Evolutionary conservation across 2,329 filamentous ascomycete species (phyloP), one percentile per base, ranked within the genome.

Genomic region (Hymenoscyphus fraxineus): DNA sequence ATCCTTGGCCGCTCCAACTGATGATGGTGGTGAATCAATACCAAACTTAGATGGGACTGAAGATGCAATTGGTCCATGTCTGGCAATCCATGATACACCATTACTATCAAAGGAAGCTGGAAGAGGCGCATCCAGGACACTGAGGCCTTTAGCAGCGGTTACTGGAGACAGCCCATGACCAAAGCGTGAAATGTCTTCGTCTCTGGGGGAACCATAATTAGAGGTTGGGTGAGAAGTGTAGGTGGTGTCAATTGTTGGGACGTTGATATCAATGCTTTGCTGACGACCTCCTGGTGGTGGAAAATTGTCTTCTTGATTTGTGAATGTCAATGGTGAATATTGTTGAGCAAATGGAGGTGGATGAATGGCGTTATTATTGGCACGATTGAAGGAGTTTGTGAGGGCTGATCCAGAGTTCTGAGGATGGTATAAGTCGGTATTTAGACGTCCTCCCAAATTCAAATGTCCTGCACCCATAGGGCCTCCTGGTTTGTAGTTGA

Each of bases 41-140:
- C 91, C 91, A 72, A 98, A 97, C 72, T 94, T 92, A 60, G 92
- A 91, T 10, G 95, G 95, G 12, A 98, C 91, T 0, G 94, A 98
- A 0, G 93, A 92, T 7, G 94, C 93, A 77, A 96, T 93, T 0
- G 93, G 92, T 0, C 91, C 95, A 75, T 93, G 93, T 65, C 92
- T 87, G 19, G 94, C 93, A 67, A 92, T 93, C 76, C 94, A 91
- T 12, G 93, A 97, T 61, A 97, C 91, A 59, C 93, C 94, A 73
- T 97, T 95, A 72, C 93, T 96, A 77, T 98, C 95, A 76, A 98
- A 97, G 0, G 94, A 98, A 9, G 93, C 92, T 1, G 95, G 95
- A 9, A 98, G 84, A 16, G 92, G 93, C 2, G 93, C 95, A 78
- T 98, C 94, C 67, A 97, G 84, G 15, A 96, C 91, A n/a, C 91